A percentile compares a stretch with the other conserved stretches of the same genome.
Evolutionary conservation across 768 basidiomycete genomes (phyloP).

Genomic region (Mycena leptocephala): DNA sequence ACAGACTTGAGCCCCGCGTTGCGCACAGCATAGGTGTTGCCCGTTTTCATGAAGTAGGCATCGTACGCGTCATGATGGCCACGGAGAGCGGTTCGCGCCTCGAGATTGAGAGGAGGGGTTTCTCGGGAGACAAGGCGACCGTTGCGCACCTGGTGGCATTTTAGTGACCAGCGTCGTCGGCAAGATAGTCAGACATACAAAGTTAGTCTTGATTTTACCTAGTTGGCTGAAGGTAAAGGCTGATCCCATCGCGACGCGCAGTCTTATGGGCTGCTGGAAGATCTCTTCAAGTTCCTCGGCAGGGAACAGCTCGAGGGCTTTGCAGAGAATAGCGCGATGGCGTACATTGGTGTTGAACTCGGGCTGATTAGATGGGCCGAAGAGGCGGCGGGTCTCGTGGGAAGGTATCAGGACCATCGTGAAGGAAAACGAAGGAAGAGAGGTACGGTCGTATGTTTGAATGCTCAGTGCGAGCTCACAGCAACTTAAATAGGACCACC

Average conservation of each 20-base stretch:
- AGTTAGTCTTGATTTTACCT: neutral
- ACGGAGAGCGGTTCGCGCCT: neutral
- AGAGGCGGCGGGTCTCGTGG: constrained; percentile 12
- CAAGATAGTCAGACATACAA: neutral
- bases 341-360: neutral
- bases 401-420: neutral
- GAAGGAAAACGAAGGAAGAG: no score
- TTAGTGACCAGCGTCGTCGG: neutral
- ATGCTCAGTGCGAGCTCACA: no score
- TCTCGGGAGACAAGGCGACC: neutral
- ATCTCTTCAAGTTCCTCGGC: neutral
- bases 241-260: constrained; percentile 1
- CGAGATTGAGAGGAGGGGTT: neutral
- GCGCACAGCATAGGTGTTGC: neutral
- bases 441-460: neutral
- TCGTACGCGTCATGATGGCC: neutral
- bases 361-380: neutral
- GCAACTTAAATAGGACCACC: no score
- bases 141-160: neutral
- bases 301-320: neutral
- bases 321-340: constrained; percentile 3
- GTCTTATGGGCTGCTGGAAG: neutral
- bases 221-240: neutral
- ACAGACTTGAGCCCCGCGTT: neutral
- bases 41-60: neutral